Conservation (phyloP, 2,329 filamentous ascomycete species). For the Aspergillus uvarum region DNA sequence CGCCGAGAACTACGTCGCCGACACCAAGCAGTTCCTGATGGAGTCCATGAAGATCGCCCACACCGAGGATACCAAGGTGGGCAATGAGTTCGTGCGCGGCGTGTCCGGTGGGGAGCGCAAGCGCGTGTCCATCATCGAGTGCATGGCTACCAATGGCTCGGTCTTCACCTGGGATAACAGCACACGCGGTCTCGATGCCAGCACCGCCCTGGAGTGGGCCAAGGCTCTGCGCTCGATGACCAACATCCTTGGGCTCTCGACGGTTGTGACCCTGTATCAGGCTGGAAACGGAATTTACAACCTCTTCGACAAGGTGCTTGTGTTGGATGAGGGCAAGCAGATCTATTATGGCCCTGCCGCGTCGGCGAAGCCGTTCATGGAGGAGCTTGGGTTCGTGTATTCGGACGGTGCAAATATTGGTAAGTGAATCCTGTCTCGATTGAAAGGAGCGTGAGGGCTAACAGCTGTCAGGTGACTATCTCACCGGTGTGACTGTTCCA, state of each 20-base stretch:
- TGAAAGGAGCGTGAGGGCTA: not conserved
- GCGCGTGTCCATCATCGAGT: conserved; percentile 65
- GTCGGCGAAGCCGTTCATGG: conserved; percentile 63
- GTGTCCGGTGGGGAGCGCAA: conserved; percentile 67
- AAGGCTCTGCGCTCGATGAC: conserved; percentile 60
- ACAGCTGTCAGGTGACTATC: conserved; percentile 48
- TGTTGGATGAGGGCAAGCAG: conserved; percentile 63
- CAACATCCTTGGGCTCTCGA: conserved; percentile 56
- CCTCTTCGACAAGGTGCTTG: conserved; percentile 65
- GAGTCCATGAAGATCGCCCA: conserved; percentile 57
- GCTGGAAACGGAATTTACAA: conserved; percentile 66
- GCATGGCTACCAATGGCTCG: conserved; percentile 53
- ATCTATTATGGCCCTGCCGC: conserved; percentile 62
- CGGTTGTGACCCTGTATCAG: conserved; percentile 64
- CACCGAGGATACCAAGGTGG: conserved; percentile 63
- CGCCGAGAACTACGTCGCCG: conserved; percentile 51
- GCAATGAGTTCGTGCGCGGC: conserved; percentile 62
- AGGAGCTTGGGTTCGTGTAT: conserved; percentile 62
- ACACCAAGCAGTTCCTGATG: conserved; percentile 55
- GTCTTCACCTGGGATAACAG: conserved; percentile 66
- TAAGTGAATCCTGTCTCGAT: conserved; percentile 16
- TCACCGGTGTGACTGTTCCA: conserved; percentile 64
- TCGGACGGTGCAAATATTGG: conserved; percentile 60
- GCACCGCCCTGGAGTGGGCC: conserved; percentile 58
- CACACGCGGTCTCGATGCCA: conserved; percentile 63